Evolutionary conservation across 2,329 filamentous ascomycete species (phyloP).

Genomic region (Fusarium siculi): DNA sequence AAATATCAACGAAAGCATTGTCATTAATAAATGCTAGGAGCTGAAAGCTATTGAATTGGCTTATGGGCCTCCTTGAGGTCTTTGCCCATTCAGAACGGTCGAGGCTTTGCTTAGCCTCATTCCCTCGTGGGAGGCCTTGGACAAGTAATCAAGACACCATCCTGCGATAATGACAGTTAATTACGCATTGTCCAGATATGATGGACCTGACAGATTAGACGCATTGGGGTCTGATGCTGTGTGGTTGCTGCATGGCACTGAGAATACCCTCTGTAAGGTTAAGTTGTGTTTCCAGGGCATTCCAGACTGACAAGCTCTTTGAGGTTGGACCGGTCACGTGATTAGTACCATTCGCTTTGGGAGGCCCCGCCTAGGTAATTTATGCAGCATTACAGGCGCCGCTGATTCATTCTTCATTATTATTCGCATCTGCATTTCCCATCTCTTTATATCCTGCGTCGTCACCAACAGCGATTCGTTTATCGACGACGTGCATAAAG

Average conservation of each 20-base stretch:
- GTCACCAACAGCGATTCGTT: slow-evolving; percentile 4
- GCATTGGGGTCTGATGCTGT: neutral
- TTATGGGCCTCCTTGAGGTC: neutral
- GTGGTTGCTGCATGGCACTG: neutral
- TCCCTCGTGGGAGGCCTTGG: slow-evolving; percentile 19
- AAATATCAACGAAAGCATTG: neutral
- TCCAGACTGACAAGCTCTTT: neutral
- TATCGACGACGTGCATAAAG: slow-evolving; percentile 19
- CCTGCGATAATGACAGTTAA: neutral
- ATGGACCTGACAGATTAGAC: too few species aligned
- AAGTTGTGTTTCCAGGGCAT: neutral
- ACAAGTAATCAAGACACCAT: neutral
- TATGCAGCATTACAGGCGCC: slow-evolving; percentile 33
- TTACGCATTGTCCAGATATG: too few species aligned
- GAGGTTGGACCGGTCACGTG: slow-evolving; percentile 9
- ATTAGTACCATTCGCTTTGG: neutral
- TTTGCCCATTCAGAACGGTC: slow-evolving; percentile 17
- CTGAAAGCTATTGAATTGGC: slow-evolving; percentile 1
- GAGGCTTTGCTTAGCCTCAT: slow-evolving; percentile 37
- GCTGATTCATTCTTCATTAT: slow-evolving; percentile 20
- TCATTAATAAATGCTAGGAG: neutral
- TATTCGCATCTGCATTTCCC: slow-evolving; percentile 1
- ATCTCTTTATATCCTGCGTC: slow-evolving; percentile 4
- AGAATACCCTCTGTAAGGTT: neutral
- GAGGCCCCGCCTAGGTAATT: neutral